Conservation (phyloP, 768 basidiomycete species). For the Mycena polygramma region DNA sequence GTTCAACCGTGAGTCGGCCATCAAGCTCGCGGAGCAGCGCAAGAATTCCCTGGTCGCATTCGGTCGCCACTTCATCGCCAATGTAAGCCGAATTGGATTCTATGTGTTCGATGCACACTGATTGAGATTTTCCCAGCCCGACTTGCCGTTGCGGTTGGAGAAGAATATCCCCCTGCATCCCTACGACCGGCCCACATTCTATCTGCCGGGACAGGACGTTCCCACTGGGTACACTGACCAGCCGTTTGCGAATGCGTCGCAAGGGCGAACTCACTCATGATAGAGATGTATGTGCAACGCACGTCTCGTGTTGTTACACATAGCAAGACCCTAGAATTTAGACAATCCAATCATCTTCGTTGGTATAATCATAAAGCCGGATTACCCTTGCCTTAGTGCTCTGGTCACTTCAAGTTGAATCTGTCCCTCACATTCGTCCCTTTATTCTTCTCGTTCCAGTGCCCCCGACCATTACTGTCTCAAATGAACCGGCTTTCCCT, state of each 20-base stretch:
- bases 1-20: slow-evolving; percentile 44
- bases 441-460: too few species aligned
- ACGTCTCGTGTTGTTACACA: too few species aligned
- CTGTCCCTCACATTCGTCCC: too few species aligned
- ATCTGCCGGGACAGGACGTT: slow-evolving; percentile 35
- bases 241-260: slow-evolving; percentile 32
- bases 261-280: neutral
- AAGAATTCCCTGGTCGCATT: slow-evolving; percentile 20
- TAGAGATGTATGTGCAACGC: too few species aligned
- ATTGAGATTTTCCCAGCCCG: slow-evolving; percentile 43
- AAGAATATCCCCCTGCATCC: slow-evolving; percentile 45
- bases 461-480: too few species aligned
- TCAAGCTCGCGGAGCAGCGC: slow-evolving; percentile 35
- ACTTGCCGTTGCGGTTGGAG: slow-evolving; percentile 45
- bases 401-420: too few species aligned
- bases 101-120: too few species aligned
- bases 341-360: too few species aligned
- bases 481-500: too few species aligned
- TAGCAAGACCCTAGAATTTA: too few species aligned
- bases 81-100: slow-evolving; percentile 18
- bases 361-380: too few species aligned
- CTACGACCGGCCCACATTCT: slow-evolving; percentile 48
- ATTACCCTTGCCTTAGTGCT: too few species aligned
- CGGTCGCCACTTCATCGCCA: slow-evolving; percentile 23
- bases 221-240: slow-evolving; percentile 49